Base-by-base conservation (phyloP, 169 alveolate species). In the Plasmodium cynomolgi region DNA sequence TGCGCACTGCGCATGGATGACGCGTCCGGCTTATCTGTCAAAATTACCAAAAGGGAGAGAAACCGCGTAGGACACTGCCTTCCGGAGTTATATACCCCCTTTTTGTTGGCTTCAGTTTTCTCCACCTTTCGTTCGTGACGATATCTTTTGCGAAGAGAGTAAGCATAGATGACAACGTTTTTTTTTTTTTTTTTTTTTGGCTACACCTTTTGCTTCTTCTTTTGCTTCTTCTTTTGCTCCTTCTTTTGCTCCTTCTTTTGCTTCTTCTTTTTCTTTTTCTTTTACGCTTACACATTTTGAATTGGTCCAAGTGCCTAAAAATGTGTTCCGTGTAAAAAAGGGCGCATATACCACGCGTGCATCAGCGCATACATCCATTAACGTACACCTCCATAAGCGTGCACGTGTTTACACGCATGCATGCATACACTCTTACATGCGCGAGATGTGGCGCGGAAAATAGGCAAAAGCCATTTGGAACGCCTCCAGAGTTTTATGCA, bases 1-100 rank as follows among this genome's bases (percentile, higher is more conserved):
- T 17, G 62, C 20, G 62, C 62, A 50, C 62, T 50, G 13, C 62
- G 62, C 62, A 50, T 50, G 62, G 62, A 15, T 50, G 62, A 50
- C 62, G 23, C 62, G 8, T 17, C 62, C 26, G 62, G 62, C 62
- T 50, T 17, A 50, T 50, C 62, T 50, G 62, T 50, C 26, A 56
- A 82, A 82, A 82, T 56, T 15, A 56, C 62, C 34, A 82, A 82
- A 23, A 83, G 39, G 72, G 41, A 79, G 54, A 41, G 29, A 68
- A 68, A 68, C 17, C 31, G 17, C 77, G 37, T 29, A 29, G 77
- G 77, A 68, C 37, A 68, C 41, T 23, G 17, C 31, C n/a, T 29
- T 68, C 17, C 31, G 15, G 41, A 68, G 77, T 68, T 68, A 68
- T 23, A 17, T 50, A 7, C 13, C 62, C 17, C 33, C 62, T 77